Evolutionary conservation across 148 eudicot genomes (phyloP), one percentile per base, ranked within the genome.

Genomic region (Rhododendron kiyosumense): DNA sequence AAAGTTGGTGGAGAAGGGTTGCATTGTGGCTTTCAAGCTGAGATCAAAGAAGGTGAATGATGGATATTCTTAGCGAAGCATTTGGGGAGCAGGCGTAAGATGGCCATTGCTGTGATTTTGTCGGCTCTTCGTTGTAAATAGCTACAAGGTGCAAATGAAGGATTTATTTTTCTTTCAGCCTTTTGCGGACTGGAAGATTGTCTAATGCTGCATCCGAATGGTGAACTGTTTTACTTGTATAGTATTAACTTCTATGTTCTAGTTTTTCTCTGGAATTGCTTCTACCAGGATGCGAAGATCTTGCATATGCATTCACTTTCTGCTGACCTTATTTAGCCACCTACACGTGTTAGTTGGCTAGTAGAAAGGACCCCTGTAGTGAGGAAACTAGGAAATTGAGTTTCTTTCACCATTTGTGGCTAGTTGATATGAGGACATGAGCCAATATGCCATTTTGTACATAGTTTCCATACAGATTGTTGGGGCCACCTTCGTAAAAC

Each of bases 1-100:
- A 79, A 67, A 30, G 9, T 43, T 73, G 65, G 32, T 61, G 18
- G 82, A 30, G 38, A 79, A 79, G 28, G 82, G 71, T 49, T 86
- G 85, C 69, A 41, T 69, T 41, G 43, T 51, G 15, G 32, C 30
- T 49, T 24, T n/a, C 11, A 20, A 38, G 76, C 45, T 79, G 76
- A 36, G 48, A 24, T 54, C 54, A 30, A 48, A 57, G 71, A 30
- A n/a, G 74, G 34, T 51, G 51, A 41, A 78, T 11, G 86, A 84
- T 61, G 61, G 38, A 71, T 22, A 20, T 73, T 85, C 65, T 38
- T 63, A 41, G 26, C 79, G 54, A 59, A 76, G 86, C 81, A 84
- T 59, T 48, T 24, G 45, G 59, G 69, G 85, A 51, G 48, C 86
- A 86, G 85, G 34, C 36, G 86, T 36, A 81, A 87, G 87, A 46